Base-by-base conservation (phyloP, 129 eudicot genomes). In the Tanacetum coccineum region DNA sequence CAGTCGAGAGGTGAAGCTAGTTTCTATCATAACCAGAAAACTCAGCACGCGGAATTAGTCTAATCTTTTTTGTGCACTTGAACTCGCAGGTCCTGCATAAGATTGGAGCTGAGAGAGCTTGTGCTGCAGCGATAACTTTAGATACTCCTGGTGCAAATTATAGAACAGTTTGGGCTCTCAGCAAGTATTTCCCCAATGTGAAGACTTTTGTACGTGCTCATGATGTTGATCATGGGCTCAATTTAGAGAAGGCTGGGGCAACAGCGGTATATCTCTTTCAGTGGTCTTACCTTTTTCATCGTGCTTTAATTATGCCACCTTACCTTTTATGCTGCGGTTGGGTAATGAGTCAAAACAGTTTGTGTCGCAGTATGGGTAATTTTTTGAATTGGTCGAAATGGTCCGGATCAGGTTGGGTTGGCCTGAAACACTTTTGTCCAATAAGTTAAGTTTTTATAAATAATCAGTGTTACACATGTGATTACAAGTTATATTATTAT, bases 151-250 rank as follows among this genome's bases (percentile, higher is more conserved):
- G 99, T 76, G 95, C 99, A 72, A 94, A 94, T 73, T 94, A 94
- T 74, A 86, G 99, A 86, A 89, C 99, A 25, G 99, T 94, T 30
- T 94, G 99, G 99, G 99, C 99, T 64, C 76, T 94, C 80, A 94
- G 83, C 88, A 94, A 94, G 71, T 80, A 94, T 66, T 94, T 82
- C 73, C 99, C 99, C 50, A 94, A 89, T 60, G 97, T 89, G 13
- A 94, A 94, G 78, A 94, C 99, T 18, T 94, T 89, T 81, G 99
- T 94, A 13, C 99, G 99, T 70, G 97, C 99, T 63, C 99, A 94
- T 78, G 99, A 94, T 78, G 97, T 94, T 71, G 99, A 89, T 81
- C 97, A 94, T 83, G 99, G 99, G 73, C 97, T 94, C 68, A 94
- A 94, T 79, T 78, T 94, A 73, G 99, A 94, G 62, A 94, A 94